Base-by-base conservation (phyloP, 208 protist genomes). In the Lotmaria passim region DNA sequence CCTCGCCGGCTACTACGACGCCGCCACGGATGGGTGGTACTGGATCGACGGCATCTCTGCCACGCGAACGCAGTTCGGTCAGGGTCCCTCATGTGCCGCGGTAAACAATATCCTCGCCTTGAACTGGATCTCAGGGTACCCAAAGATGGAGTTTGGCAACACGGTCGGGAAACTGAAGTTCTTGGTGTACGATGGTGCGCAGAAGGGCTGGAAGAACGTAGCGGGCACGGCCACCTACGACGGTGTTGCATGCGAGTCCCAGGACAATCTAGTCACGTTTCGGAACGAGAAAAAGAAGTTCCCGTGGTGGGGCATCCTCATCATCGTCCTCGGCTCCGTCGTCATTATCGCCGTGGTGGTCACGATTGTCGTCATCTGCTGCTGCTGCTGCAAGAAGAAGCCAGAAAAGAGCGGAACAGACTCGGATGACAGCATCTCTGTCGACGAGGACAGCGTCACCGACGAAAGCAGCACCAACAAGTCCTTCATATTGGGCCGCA, bases 201-300 rank as follows among this genome's bases (percentile, higher is more conserved):
- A 21, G n/a, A 57, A 59, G 57, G 57, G 48, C 12, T 65, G 33
- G 57, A 51, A 47, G 0, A 73, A 66, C 46, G 65, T 63, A 21
- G 55, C 7, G 3, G 64, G 53, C 28, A 61, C 51, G 30, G 41
- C 3, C 4, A 23, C 52, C 28, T 26, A 61, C 19, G 59, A 55
- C 43, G 64, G 64, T 12, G 55, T 61, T 7, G 43, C 33, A 11
- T 71, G 65, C 33, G 38, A 62, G 43, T 21, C 28, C 19, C 8
- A 38, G 12, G 55, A 62, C 30, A 34, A 11, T 10, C 10, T 53
- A 4, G n/a, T 36, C 17, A 23, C 44, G 14, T 11, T 24, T 4
- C 19, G 21, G 1, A 6, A 31, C 19, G 33, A 1, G n/a, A 48
- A 51, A n/a, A 59, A 44, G n/a, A 56, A 38, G n/a, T 28, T 8